Evolutionary conservation across 345 rosid species (phyloP).

Genomic region (Moringa oleifera): DNA sequence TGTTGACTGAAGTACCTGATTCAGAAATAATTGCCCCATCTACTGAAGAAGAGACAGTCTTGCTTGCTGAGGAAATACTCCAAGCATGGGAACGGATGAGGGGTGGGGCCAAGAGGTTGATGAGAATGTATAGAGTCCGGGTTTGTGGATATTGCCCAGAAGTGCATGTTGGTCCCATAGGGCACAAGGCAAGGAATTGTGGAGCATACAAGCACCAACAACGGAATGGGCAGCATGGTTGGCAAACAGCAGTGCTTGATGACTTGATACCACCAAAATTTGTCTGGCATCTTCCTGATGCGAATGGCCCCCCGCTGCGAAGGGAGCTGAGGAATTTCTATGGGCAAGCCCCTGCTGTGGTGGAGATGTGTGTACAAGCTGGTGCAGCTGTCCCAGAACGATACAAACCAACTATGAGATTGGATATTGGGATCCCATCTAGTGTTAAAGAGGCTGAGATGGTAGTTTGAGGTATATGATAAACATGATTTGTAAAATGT

Average conservation of each 20-base stretch:
- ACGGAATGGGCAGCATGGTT: slow-evolving; percentile 92
- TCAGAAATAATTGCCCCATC: slow-evolving; percentile 52
- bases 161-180: slow-evolving; percentile 81
- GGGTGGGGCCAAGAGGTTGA: slow-evolving; percentile 73
- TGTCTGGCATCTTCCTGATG: slow-evolving; percentile 92
- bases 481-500: too few relatives aligned
- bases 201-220: slow-evolving; percentile 96
- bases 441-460: slow-evolving; percentile 82
- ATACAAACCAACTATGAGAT: slow-evolving; percentile 76
- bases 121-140: slow-evolving; percentile 79
- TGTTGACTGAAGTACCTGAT: slow-evolving; percentile 51
- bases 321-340: slow-evolving; percentile 70
- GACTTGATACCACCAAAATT: slow-evolving; percentile 91
- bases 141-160: slow-evolving; percentile 97
- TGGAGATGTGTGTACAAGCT: slow-evolving; percentile 83
- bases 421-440: slow-evolving; percentile 82
- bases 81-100: slow-evolving; percentile 76
- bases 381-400: slow-evolving; percentile 69
- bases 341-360: slow-evolving; percentile 90
- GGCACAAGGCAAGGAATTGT: slow-evolving; percentile 94
- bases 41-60: slow-evolving; percentile 47
- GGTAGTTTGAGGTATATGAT: slow-evolving; percentile 53
- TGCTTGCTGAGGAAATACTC: slow-evolving; percentile 74
- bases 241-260: slow-evolving; percentile 84
- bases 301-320: slow-evolving; percentile 55